These are phyloP conservation scores for Pseudomonodictys pantanalensis DNA, from an alignment of 495 filamentous ascomycete genomes.

Conservation along the genomic window DNA sequence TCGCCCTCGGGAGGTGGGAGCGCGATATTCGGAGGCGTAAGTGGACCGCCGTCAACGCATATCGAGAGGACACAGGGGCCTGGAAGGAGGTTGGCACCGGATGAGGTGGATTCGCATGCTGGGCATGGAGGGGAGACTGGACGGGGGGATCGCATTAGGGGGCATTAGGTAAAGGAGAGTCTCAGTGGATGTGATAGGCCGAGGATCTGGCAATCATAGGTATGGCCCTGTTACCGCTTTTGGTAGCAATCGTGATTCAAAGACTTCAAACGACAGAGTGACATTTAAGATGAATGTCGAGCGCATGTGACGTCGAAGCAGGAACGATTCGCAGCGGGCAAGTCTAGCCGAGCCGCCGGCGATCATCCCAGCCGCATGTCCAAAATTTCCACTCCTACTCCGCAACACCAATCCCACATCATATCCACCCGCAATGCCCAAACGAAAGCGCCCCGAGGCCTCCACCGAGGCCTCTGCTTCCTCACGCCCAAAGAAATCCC, in stretches of 20 bases:
- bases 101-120: background rate
- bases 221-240: too few species aligned
- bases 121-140: background rate
- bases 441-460: background rate
- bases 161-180: background rate
- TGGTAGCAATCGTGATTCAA: too few species aligned
- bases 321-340: too few species aligned
- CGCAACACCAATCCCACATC: background rate
- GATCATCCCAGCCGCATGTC: background rate
- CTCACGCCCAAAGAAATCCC: constrained; percentile 2
- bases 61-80: too few species aligned
- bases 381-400: background rate
- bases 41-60: too few species aligned
- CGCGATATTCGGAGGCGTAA: too few species aligned
- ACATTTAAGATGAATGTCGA: too few species aligned
- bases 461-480: background rate
- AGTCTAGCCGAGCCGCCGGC: background rate
- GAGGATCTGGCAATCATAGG: background rate
- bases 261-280: too few species aligned
- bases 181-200: background rate
- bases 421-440: background rate
- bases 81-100: background rate
- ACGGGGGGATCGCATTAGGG: background rate
- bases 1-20: too few species aligned
- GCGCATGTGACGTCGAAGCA: too few species aligned